Evolutionary conservation across 139 green algal species (phyloP), one percentile per base, ranked within the genome.

Genomic region (Micractinium sp.): DNA sequence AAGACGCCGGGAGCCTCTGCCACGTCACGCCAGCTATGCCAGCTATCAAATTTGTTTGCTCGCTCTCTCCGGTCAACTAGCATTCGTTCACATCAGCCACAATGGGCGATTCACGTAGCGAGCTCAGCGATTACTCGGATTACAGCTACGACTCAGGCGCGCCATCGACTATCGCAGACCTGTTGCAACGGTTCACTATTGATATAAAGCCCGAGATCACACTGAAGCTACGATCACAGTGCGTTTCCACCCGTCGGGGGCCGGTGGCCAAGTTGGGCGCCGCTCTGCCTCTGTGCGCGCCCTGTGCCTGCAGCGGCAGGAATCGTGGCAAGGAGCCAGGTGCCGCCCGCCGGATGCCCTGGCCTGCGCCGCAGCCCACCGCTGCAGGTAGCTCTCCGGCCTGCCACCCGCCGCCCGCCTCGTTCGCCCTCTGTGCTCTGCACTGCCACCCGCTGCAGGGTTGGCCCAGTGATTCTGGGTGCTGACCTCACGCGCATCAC

Each of bases 141-240:
- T 77, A 77, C 71, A 77, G 71, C 71, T 33, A 77, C 71, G 23
- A 77, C 71, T 77, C 71, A 33, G 71, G 71, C 29, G 33, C 33
- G 14, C 53, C 73, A 39, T 87, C 83, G 20, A 91, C 63, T 9
- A 27, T 92, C 27, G 76, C 81, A 47, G 90, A 92, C 20, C 71
- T 92, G 47, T 41, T 91, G 25, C n/a, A 80, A 14, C 85, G 90
- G 5, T 92, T 92, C 89, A 92, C 90, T 16, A 39, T 92, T 14
- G 90, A 92, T 29, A 74, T 33, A 14, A 25, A 56, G 67, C 81
- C 87, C 31, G 82, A 92, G 29, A 89, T 75, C 71, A 67, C 63
- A 39, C 18, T 92, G 25, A 92, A 92, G 81, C 73, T 92, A 41
- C 89, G 89, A 14, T 20, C n/a, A 29, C 31, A 19, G 89, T 92